These are phyloP conservation scores for Osmozyma mogii DNA, from an alignment of 805 yeast genomes.

Conservation along the genomic window DNA sequence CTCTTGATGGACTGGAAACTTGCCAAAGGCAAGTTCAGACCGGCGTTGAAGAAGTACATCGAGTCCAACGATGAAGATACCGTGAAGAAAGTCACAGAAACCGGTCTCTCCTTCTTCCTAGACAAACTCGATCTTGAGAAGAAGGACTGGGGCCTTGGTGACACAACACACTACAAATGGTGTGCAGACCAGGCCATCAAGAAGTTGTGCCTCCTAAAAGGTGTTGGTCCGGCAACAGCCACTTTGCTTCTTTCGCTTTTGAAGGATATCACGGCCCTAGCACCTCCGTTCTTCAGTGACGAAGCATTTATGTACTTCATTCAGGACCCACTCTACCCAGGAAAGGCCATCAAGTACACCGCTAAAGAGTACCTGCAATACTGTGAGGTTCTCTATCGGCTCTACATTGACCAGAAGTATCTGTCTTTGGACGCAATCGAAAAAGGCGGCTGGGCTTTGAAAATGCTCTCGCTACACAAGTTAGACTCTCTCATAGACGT, in stretches of 20 bases:
- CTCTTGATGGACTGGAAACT: slow-evolving; percentile 44
- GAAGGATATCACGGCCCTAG: slow-evolving; percentile 12
- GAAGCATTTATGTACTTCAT: slow-evolving; percentile 35
- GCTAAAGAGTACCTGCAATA: slow-evolving; percentile 32
- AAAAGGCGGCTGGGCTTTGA: slow-evolving; percentile 32
- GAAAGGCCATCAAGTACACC: slow-evolving; percentile 31
- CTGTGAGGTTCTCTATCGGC: slow-evolving; percentile 1
- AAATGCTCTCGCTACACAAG: slow-evolving; percentile 19
- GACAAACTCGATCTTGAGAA: slow-evolving; percentile 3
- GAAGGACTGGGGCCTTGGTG: slow-evolving; percentile 4
- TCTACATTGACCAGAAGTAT: slow-evolving; percentile 1
- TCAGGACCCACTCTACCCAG: slow-evolving; percentile 16
- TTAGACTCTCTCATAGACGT: slow-evolving; percentile 19
- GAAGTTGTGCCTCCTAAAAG: slow-evolving; percentile 28
- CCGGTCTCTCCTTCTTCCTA: slow-evolving; percentile 15
- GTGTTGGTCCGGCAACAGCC: slow-evolving; percentile 47
- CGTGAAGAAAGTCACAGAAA: slow-evolving; percentile 23
- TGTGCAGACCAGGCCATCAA: slow-evolving; percentile 20
- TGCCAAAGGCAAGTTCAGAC: slow-evolving; percentile 32
- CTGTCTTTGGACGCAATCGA: slow-evolving; percentile 14
- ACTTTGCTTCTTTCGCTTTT: slow-evolving; percentile 34
- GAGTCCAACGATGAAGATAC: slow-evolving; percentile 23
- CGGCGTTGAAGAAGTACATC: slow-evolving; percentile 35
- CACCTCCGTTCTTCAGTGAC: slow-evolving; percentile 44
- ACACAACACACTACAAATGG: slow-evolving; percentile 10